Evolutionary conservation across 106 monocot species (phyloP), one percentile per base, ranked within the genome.

Genomic region (Dioscorea zingiberensis): DNA sequence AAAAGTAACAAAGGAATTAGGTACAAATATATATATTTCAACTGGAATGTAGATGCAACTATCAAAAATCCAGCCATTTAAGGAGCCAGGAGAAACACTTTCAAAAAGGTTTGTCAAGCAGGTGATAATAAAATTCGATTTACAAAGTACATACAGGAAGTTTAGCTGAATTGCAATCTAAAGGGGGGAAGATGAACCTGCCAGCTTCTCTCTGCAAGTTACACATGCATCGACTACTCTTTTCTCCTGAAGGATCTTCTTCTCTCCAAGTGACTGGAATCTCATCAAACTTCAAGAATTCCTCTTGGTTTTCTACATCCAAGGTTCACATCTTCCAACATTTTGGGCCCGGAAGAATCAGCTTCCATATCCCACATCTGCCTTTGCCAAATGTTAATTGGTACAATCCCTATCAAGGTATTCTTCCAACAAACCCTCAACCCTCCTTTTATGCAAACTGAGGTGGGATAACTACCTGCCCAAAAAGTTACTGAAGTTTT

Each of bases 361-460:
- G 59, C 75, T 58, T 66, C 74, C 51, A 62, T 48, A 19, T 16
- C 54, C n/a, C n/a, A 59, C 74, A 47, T 30, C 10, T 58, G 27
- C 21, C 29, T 44, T 73, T 82, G 10, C 48, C 57, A 47, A 65
- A 48, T 55, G 75, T 27, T 48, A 98, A 65, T 44, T 86, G 65
- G n/a, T 72, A 47, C n/a, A n/a, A n/a, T n/a, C n/a, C 65, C 93
- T 81, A 73, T 93, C 98, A 66, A 89, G 73, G 73, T 98, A 86
- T 70, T 98, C 98, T 46, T 98, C 86, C 55, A 98, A 71, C 53
- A 98, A 73, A 62, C 89, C 81, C 62, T 98, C 93, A 28, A 84
- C 86, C 69, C 98, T 92, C 71, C 98, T 86, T 74, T n/a, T n/a
- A n/a, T 98, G 98, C 73, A 98, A 78, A 59, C 86, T 93, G 63